These are phyloP conservation scores for Bisporella sp. DNA, from an alignment of 2,329 filamentous ascomycete species.

Conservation along the genomic window DNA sequence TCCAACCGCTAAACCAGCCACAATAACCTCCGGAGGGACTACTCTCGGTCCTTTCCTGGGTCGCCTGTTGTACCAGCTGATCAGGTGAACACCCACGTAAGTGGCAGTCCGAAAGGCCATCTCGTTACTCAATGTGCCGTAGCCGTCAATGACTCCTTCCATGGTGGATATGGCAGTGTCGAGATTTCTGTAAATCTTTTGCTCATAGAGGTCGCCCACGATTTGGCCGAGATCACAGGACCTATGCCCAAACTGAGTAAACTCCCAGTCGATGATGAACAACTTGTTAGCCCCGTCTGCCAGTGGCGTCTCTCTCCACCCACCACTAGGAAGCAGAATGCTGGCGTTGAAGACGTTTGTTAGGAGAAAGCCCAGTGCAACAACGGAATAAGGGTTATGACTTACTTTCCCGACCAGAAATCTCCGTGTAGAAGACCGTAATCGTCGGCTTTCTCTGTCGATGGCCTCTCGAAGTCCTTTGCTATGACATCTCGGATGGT, in stretches of 20 bases:
- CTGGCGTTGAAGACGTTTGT: slow-evolving; percentile 3
- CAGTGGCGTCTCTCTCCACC: slow-evolving; percentile 23
- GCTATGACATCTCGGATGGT: slow-evolving; percentile 37
- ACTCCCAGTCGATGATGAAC: slow-evolving; percentile 52
- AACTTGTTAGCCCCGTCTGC: slow-evolving; percentile 28
- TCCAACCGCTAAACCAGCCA: slow-evolving; percentile 37
- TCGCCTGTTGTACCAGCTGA: slow-evolving; percentile 36
- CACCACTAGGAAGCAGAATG: slow-evolving; percentile 1
- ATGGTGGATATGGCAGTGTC: slow-evolving; percentile 43
- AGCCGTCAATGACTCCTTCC: slow-evolving; percentile 41
- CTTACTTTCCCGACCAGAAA: slow-evolving; percentile 53
- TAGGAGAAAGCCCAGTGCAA: not conserved
- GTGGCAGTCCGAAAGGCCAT: slow-evolving; percentile 44
- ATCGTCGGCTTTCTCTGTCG: slow-evolving; percentile 9
- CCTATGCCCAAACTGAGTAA: slow-evolving; percentile 41
- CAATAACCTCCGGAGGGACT: slow-evolving; percentile 40
- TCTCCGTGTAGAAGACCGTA: slow-evolving; percentile 46
- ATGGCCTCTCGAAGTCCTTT: slow-evolving; percentile 30
- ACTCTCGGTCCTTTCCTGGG: slow-evolving; percentile 32
- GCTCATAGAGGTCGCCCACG: slow-evolving; percentile 49
- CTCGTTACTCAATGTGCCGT: slow-evolving; percentile 38
- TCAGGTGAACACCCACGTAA: slow-evolving; percentile 46
- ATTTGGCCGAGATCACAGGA: slow-evolving; percentile 51
- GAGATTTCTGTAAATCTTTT: slow-evolving; percentile 44
- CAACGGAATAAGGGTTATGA: not conserved